Base-by-base conservation (phyloP, 768 basidiomycete species). In the Tylopilus subfusipes region DNA sequence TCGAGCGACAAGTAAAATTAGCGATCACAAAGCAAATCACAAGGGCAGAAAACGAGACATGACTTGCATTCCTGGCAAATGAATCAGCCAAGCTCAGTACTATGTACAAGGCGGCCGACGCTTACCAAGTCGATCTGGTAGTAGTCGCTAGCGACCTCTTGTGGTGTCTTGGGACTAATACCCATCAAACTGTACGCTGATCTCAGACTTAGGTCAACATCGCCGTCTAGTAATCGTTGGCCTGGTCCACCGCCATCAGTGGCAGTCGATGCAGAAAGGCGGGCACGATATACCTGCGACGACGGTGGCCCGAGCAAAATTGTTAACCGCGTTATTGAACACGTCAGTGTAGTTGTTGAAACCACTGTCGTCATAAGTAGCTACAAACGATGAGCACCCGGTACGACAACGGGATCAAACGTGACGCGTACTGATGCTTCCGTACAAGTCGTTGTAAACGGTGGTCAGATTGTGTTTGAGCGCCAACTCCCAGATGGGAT, bases 401-500 rank as follows among this genome's bases (percentile, higher is more conserved):
- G 34, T 19, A 29, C 14, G 22, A 18, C 5, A 4, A 16, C 21
- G 24, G 39, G 19, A 21, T 2, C 24, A 50, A 24, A 31, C 5
- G 0, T 33, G 12, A 25, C 10, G 72, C 79, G 50, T 55, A 84
- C 82, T 72, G 18, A 78, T 52, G 53, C 74, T 76, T 9, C 68
- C 74, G 51, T 72, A 76, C 55, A 75, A 71, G 52, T 79, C 72
- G 52, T 76, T 85, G 36, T 69, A 68, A 29, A 68, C 71, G 1
- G 78, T 80, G 49, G 69, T 68, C 19, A 85, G 53, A 21, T 76
- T 74, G 59, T 85, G 78, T 59, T 84, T 83, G 61, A 76, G 70
- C 22, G 82, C 83, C 48, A 88, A 72, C 14, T 69, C 68, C 64
- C 78, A 80, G 18, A 86, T 81, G 1, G 86, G 86, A 62, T 88